Conservation (phyloP, 2,329 filamentous ascomycete species). For the Cladosporium sp. region DNA sequence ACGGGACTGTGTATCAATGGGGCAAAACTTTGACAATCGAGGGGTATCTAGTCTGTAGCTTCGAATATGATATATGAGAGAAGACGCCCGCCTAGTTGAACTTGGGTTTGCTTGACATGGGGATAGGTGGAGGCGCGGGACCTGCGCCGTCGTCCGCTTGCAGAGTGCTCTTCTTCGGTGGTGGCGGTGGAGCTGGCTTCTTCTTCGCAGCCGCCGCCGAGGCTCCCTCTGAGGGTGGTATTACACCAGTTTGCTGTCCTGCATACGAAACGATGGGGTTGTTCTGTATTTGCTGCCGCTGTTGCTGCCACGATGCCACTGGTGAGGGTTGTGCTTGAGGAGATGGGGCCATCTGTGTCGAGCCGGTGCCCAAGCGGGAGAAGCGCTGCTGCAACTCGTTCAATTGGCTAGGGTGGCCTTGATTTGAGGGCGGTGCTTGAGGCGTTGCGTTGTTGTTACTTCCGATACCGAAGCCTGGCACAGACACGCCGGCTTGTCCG, state of each 20-base stretch:
- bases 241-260: constrained; percentile 46
- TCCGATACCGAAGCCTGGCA: constrained; percentile 75
- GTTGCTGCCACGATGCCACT: constrained; percentile 64
- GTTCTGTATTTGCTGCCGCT: constrained; percentile 39
- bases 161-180: constrained; percentile 57
- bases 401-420: constrained; percentile 49
- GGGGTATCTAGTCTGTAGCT: constrained; percentile 2
- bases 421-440: constrained; percentile 25
- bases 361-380: constrained; percentile 40
- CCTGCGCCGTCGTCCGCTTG: constrained; percentile 39
- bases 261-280: constrained; percentile 26
- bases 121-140: constrained; percentile 55
- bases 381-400: constrained; percentile 70
- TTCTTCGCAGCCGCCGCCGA: constrained; percentile 43
- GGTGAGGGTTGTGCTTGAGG: constrained; percentile 30
- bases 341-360: constrained; percentile 25
- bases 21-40: not conserved
- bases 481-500: constrained; percentile 71
- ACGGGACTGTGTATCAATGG: not conserved
- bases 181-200: constrained; percentile 57
- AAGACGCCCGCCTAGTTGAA: constrained; percentile 20
- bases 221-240: constrained; percentile 30
- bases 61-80: not conserved
- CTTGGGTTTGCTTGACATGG: constrained; percentile 58
- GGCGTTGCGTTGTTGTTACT: constrained; percentile 33